A percentile compares a stretch with the other conserved stretches of the same genome.
phyloP scores from a whole-genome alignment of 306 rosid species.

The Pueraria montana region DNA sequence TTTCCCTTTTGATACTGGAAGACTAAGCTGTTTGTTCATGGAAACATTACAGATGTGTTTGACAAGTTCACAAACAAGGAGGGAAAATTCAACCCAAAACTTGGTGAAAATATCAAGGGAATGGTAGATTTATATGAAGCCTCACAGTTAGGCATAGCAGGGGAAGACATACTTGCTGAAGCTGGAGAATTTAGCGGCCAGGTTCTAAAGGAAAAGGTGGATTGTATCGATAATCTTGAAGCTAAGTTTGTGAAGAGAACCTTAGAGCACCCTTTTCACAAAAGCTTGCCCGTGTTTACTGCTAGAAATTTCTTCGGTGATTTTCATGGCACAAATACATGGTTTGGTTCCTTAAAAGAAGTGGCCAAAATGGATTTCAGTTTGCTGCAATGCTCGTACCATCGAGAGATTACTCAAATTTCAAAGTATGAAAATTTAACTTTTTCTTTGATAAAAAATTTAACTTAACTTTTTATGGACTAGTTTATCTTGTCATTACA shows the following conservation, averaged over 20 bases:
- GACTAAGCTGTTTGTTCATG: constrained; percentile 2
- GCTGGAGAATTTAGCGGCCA: constrained; percentile 44
- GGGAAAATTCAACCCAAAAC: constrained; percentile 35
- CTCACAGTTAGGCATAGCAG: constrained; percentile 48
- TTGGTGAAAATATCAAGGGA: constrained; percentile 43
- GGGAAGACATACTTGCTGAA: constrained; percentile 55
- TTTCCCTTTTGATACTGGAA: neutral
- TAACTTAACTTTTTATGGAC: neutral
- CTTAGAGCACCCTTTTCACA: constrained; percentile 66
- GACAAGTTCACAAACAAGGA: constrained; percentile 46
- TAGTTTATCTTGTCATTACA: neutral
- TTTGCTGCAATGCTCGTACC: constrained; percentile 47
- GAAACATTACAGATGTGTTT: constrained; percentile 47
- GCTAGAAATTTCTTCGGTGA: constrained; percentile 47
- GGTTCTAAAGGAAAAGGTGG: constrained; percentile 34
- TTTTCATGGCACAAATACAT: constrained; percentile 43
- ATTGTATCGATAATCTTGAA: constrained; percentile 10
- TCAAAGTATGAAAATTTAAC: constrained; percentile 5
- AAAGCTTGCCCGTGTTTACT: constrained; percentile 61
- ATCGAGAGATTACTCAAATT: constrained; percentile 57
- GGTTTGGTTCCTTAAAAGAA: constrained; percentile 55
- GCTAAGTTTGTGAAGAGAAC: constrained; percentile 52
- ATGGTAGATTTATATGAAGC: constrained; percentile 54
- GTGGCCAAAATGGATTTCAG: constrained; percentile 60
- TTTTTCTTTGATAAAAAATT: no score